A percentile compares a stretch with the other conserved stretches of the same genome.
phyloP scores from a whole-genome alignment of 257 asterid species.

The Sherardia arvensis region DNA sequence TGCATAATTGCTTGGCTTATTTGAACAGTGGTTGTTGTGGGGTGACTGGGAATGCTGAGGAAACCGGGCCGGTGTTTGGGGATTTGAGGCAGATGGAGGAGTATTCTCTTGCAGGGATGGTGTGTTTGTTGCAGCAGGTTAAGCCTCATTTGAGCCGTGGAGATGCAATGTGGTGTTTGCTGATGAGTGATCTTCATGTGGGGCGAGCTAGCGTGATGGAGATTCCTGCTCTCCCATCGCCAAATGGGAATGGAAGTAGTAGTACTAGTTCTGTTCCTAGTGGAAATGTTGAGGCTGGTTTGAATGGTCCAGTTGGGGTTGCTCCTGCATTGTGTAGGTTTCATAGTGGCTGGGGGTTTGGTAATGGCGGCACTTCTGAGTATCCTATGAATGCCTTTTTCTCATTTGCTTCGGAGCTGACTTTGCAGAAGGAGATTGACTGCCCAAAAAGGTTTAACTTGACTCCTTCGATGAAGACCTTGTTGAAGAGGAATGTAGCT shows the following conservation, averaged over 20 bases:
- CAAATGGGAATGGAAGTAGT: conserved; percentile 27
- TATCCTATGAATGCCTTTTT: conserved; percentile 49
- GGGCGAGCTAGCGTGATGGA: conserved; percentile 91
- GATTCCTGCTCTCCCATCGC: conserved; percentile 50
- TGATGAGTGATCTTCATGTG: conserved; percentile 82
- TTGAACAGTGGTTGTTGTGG: conserved; percentile 38
- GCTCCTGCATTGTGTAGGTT: conserved; percentile 71
- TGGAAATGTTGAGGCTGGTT: conserved; percentile 29
- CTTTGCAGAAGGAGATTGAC: conserved; percentile 71
- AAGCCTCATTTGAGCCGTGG: conserved; percentile 76
- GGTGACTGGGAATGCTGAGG: conserved; percentile 26
- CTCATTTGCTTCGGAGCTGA: conserved; percentile 49
- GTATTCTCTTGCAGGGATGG: conserved; percentile 80
- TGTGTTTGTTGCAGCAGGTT: conserved; percentile 73
- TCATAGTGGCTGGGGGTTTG: conserved; percentile 89
- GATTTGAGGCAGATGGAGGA: conserved; percentile 80
- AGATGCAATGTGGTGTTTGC: conserved; percentile 94
- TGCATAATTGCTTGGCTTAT: conserved; percentile 70
- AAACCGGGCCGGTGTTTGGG: conserved; percentile 34
- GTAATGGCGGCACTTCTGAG: conserved; percentile 56
- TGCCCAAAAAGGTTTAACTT: conserved; percentile 87
- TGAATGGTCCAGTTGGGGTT: conserved; percentile 55
- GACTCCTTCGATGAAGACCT: conserved; percentile 75
- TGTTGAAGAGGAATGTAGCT: conserved; percentile 81
- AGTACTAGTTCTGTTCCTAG: conserved; percentile 26